phyloP scores from a whole-genome alignment of 345 rosid genomes.

The Clausena lansium region DNA sequence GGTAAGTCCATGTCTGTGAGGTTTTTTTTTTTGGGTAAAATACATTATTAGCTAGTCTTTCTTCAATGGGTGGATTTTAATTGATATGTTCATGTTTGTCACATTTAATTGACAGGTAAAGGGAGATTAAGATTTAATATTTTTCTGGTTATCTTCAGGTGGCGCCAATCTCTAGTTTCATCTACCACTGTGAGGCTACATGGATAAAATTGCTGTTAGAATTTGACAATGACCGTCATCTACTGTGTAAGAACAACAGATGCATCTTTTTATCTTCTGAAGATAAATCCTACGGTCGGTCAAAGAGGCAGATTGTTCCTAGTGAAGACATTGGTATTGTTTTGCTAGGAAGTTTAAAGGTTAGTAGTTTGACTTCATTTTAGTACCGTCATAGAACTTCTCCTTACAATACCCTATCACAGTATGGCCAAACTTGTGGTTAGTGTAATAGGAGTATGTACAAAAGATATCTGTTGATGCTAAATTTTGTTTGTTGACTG shows the following conservation, averaged over 20 bases:
- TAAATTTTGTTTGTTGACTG: background rate
- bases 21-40: background rate
- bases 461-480: background rate
- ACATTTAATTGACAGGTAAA: background rate
- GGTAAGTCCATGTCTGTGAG: conserved; percentile 39
- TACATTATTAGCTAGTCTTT: conserved; percentile 5
- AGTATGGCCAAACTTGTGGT: conserved; percentile 6
- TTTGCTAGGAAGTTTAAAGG: conserved; percentile 79
- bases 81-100: background rate
- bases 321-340: conserved; percentile 52
- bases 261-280: conserved; percentile 23
- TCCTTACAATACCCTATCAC: background rate
- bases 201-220: conserved; percentile 35
- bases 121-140: conserved; percentile 5
- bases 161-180: conserved; percentile 61
- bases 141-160: conserved; percentile 44
- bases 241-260: conserved; percentile 16
- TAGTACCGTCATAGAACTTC: background rate
- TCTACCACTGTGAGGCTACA: conserved; percentile 50
- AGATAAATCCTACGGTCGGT: conserved; percentile 27
- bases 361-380: conserved; percentile 22
- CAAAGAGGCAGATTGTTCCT: conserved; percentile 46
- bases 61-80: background rate
- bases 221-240: conserved; percentile 20
- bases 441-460: background rate